A percentile compares a stretch with the other conserved stretches of the same genome.
Evolutionary conservation across 2,329 filamentous ascomycete species (phyloP).

Genomic region (Cladosporium sp.): DNA sequence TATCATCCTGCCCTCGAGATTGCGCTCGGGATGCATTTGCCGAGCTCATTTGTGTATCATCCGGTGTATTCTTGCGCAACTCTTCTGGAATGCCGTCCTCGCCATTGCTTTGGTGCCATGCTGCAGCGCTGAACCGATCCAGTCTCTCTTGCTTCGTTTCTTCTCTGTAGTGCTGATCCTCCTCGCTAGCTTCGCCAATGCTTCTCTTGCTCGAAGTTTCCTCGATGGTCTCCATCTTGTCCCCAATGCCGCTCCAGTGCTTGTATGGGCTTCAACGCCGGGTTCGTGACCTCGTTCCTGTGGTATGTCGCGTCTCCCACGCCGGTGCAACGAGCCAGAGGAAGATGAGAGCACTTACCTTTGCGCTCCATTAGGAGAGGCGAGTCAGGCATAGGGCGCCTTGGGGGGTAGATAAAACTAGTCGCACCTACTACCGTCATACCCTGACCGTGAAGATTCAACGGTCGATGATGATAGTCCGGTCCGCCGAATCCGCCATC

Average conservation of each 20-base stretch:
- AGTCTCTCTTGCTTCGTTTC: not conserved
- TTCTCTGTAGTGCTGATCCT: not conserved
- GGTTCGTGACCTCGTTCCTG: not conserved
- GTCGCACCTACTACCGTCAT: not conserved
- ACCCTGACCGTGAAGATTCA: conserved; percentile 1
- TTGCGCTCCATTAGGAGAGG: not conserved
- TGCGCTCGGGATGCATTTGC: not conserved
- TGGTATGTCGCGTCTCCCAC: not conserved
- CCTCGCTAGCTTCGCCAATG: not conserved
- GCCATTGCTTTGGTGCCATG: not conserved
- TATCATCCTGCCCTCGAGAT: not conserved
- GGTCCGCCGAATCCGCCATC: not conserved
- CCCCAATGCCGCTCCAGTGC: not conserved
- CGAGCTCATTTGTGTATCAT: not conserved
- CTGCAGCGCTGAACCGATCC: not conserved
- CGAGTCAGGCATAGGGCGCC: conserved; percentile 2
- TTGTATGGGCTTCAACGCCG: not conserved
- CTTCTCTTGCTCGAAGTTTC: not conserved
- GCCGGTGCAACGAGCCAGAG: not conserved
- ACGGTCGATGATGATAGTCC: conserved; percentile 14
- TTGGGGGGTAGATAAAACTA: not conserved
- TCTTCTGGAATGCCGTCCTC: not conserved
- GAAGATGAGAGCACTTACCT: not conserved
- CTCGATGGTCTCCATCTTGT: not conserved
- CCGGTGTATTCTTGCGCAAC: not conserved